Evolutionary conservation across 371 early-diverging fungal genomes (phyloP), one percentile per base, ranked within the genome.

Genomic region (Mortierella sp.): DNA sequence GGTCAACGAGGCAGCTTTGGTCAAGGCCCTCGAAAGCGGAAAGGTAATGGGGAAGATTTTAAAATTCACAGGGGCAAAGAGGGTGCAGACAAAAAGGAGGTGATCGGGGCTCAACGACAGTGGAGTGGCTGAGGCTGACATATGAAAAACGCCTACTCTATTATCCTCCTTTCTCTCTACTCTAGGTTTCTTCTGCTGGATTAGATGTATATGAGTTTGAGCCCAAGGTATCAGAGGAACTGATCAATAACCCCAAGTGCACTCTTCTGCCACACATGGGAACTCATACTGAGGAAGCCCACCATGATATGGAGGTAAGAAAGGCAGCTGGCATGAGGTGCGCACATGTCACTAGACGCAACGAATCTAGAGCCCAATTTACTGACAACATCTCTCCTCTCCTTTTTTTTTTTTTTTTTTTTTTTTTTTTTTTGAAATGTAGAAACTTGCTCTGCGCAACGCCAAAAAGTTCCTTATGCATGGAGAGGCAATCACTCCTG

Each of bases 1-100:
- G 0, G 81, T 90, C 21, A 80, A 87, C 58, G 88, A 88, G 66
- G 74, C 75, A 14, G 88, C 88, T 0, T 61, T 90, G 21, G 85
- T 87, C 7, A 72, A 82, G 50, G 89, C 87, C 30, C 71, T 90
- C n/a, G 87, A 87, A 45, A 74, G 83, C 15, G 90, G 90, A 29
- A 86, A 86, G 64, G 85, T 89, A 28, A 57, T 63, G 16, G 62
- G 15, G 37, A 61, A 37, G 56, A 43, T 15, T 19, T 21, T 25
- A 61, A 29, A 37, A 48, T 14, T 26, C 21, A 45, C 18, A 43
- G 12, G 12, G 30, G n/a, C 19, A 43, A 4, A 50, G 15, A 37
- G 14, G 9, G 37, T 37, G 37, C 9, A 5, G 37, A n/a, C n/a
- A n/a, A 19, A 47, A 30, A 61, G 18, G 1, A 53, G 23, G 52